Percentiles rank a stretch among this genome's conserved stretches.
Evolutionary conservation across 768 basidiomycete species (phyloP).

Genomic region (Mycena leptocephala): DNA sequence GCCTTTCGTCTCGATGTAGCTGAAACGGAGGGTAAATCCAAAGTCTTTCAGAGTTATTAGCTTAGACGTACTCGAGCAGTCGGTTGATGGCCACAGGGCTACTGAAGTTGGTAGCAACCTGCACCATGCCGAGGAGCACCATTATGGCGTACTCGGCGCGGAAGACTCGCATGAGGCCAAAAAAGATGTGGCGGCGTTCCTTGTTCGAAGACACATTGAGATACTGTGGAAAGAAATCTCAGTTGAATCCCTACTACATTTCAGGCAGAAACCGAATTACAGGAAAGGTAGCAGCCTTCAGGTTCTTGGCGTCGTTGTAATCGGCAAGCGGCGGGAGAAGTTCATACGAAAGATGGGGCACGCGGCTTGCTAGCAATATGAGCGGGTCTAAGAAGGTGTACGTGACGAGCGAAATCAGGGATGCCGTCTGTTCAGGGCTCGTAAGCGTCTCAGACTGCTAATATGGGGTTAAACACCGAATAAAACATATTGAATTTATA

Average conservation of each 20-base stretch:
- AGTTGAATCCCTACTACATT: not conserved
- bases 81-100: constrained; percentile 62
- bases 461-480: not conserved
- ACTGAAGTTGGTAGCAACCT: constrained; percentile 48
- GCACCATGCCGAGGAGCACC: constrained; percentile 44
- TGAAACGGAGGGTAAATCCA: constrained; percentile 45
- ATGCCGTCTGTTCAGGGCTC: constrained; percentile 23
- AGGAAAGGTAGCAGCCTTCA: constrained; percentile 8
- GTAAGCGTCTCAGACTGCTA: not conserved
- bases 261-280: not conserved
- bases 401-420: constrained; percentile 18
- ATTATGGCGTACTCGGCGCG: constrained; percentile 52
- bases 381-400: constrained; percentile 26
- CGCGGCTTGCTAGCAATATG: constrained; percentile 4
- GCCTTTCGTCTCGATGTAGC: constrained; percentile 73
- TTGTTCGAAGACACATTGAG: constrained; percentile 57
- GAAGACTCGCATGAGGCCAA: constrained; percentile 61
- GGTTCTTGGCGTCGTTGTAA: constrained; percentile 2
- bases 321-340: constrained; percentile 31
- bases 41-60: not conserved
- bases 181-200: constrained; percentile 62
- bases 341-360: constrained; percentile 24
- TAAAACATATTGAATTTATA: not conserved
- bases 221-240: not conserved
- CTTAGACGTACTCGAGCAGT: constrained; percentile 53